A percentile compares a stretch with the other conserved stretches of the same genome.
Conservation (phyloP, 2,329 filamentous ascomycete species). For the Xylariaceae sp. region DNA sequence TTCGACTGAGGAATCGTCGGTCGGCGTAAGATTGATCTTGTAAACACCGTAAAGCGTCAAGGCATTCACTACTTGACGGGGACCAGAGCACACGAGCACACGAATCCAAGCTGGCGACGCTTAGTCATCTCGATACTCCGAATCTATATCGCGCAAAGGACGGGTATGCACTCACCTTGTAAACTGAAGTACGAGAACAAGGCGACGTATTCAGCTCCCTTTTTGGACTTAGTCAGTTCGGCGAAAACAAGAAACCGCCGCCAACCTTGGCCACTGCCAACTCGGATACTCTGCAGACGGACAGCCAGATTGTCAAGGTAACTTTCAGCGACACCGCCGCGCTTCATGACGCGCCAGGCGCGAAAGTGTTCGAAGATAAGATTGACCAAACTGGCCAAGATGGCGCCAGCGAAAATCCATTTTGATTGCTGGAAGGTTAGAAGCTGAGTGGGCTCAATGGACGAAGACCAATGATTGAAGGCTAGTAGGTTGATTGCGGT, state of each 20-base stretch:
- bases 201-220: slow-evolving; percentile 84
- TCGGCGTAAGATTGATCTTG: slow-evolving; percentile 63
- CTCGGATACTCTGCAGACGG: slow-evolving; percentile 74
- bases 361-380: slow-evolving; percentile 73
- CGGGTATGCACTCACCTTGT: slow-evolving; percentile 43
- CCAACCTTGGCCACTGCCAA: slow-evolving; percentile 71
- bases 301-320: slow-evolving; percentile 86
- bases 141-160: background rate
- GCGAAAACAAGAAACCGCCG: slow-evolving; percentile 89
- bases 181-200: slow-evolving; percentile 84
- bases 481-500: slow-evolving; percentile 86
- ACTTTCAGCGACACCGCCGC: slow-evolving; percentile 82
- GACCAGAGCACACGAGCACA: slow-evolving; percentile 83
- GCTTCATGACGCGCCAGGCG: slow-evolving; percentile 72
- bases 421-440: slow-evolving; percentile 75
- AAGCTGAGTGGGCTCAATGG: slow-evolving; percentile 63
- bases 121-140: slow-evolving; percentile 17
- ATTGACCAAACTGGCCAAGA: slow-evolving; percentile 83
- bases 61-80: slow-evolving; percentile 84
- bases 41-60: slow-evolving; percentile 84
- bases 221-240: slow-evolving; percentile 83
- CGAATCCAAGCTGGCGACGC: slow-evolving; percentile 67
- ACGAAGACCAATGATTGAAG: slow-evolving; percentile 83
- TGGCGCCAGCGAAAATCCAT: slow-evolving; percentile 93
- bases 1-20: slow-evolving; percentile 46